Base-by-base conservation (phyloP, 345 rosid species). In the Gossypium arboreum region DNA sequence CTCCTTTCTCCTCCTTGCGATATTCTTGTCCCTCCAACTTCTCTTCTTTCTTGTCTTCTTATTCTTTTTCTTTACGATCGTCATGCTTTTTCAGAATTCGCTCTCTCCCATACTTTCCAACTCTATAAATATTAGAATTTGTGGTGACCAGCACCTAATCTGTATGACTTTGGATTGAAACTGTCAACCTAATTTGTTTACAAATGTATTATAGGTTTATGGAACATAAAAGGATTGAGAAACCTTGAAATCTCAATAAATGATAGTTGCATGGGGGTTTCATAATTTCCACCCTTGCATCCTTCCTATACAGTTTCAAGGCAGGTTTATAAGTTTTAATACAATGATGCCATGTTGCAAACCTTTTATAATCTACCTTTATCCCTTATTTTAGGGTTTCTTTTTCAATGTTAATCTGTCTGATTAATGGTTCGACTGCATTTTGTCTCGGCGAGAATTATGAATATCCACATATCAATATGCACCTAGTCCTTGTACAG, bases 51-150 rank as follows among this genome's bases (percentile, higher is more conserved):
- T 82, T 62, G 34, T 74, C 54, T 11, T 68, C 25, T 3, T 47
- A 16, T 3, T 78, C 50, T 64, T 84, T 29, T 27, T 78, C 78
- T 1, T 56, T 27, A 25, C 60, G 47, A 47, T 54, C 62, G 52
- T 74, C 74, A 68, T 81, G 61, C 24, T 81, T 81, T 81, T 76
- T 72, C 41, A 22, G 48, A 50, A 2, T 86, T 70, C 10, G 22
- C 86, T 75, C 65, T 75, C 89, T 45, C 85, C 86, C 88, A 81
- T 84, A 6, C 16, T 47, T 73, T 16, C 16, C 43, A 25, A n/a
- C 9, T 54, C 3, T 7, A 45, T 18, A 45, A 8, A 29, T 73
- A 52, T 72, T 8, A 50, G 50, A 34, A 34, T 34, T 34, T 34
- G 41, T 6, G 41, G 12, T 20, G 60, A 56, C 27, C 12, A 34